Conservation (phyloP, 345 rosid genomes). For the Turritis glabra region DNA sequence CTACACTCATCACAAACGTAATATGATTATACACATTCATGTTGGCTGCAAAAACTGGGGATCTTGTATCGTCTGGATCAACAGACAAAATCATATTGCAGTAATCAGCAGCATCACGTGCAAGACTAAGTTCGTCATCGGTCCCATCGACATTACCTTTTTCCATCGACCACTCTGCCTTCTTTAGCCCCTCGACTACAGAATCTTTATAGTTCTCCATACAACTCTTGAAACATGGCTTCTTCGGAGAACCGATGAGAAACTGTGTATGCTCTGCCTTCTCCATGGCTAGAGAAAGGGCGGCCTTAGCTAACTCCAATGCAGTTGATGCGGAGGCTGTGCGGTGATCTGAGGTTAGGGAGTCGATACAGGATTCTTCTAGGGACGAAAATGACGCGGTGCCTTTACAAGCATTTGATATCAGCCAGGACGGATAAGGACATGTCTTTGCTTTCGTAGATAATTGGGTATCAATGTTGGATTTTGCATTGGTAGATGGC, state of each 20-base stretch:
- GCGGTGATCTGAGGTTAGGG: slow-evolving; percentile 10
- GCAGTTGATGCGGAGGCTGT: slow-evolving; percentile 13
- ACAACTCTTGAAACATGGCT: slow-evolving; percentile 40
- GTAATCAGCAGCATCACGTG: slow-evolving; percentile 37
- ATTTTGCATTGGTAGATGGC: slow-evolving; percentile 8
- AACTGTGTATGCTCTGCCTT: slow-evolving; percentile 20
- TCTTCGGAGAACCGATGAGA: slow-evolving; percentile 33
- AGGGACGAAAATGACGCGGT: slow-evolving; percentile 24
- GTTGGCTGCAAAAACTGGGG: slow-evolving; percentile 15
- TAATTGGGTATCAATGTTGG: neutral
- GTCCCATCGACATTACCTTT: slow-evolving; percentile 27
- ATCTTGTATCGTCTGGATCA: slow-evolving; percentile 35
- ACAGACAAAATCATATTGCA: slow-evolving; percentile 37
- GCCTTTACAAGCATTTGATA: slow-evolving; percentile 38
- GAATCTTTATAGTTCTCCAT: slow-evolving; percentile 27
- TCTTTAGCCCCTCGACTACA: slow-evolving; percentile 23
- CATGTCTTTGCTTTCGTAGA: slow-evolving; percentile 15
- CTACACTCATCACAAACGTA: slow-evolving; percentile 34
- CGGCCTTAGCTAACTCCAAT: slow-evolving; percentile 20
- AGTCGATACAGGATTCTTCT: slow-evolving; percentile 27
- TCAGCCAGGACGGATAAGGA: slow-evolving; percentile 15
- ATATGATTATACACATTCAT: slow-evolving; percentile 34
- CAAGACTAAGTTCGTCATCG: slow-evolving; percentile 17
- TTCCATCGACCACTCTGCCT: slow-evolving; percentile 11
- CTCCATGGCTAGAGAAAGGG: slow-evolving; percentile 6